Evolutionary conservation across 2,329 filamentous ascomycete species (phyloP).

Genomic region (Ceratocystis cubensis): DNA sequence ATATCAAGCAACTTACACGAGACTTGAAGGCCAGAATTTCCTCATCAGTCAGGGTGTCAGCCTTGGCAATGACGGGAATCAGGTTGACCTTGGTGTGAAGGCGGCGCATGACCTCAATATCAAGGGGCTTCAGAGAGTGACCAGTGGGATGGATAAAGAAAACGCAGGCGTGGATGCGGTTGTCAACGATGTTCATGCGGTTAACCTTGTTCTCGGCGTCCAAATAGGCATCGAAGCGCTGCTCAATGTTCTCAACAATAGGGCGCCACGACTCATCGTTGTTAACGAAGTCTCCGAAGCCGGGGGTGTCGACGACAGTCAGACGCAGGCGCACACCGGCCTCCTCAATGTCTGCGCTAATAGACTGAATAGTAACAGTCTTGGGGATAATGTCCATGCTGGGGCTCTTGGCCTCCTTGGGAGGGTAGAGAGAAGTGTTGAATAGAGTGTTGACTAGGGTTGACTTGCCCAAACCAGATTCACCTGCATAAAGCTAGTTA

Average conservation of each 20-base stretch:
- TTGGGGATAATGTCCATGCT: conserved; percentile 98
- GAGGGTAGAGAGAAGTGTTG: conserved; percentile 97
- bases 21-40: conserved; percentile 92
- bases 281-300: conserved; percentile 99
- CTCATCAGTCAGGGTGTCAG: conserved; percentile 93
- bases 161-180: conserved; percentile 95
- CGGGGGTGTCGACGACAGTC: conserved; percentile 94
- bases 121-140: conserved; percentile 93
- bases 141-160: conserved; percentile 99
- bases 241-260: conserved; percentile 98
- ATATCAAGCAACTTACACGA: conserved; percentile 52
- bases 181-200: conserved; percentile 99
- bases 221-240: conserved; percentile 94
- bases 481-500: conserved; percentile 47
- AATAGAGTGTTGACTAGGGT: conserved; percentile 98
- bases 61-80: conserved; percentile 97
- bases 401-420: conserved; percentile 94
- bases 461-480: conserved; percentile 98
- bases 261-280: conserved; percentile 99
- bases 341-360: conserved; percentile 95
- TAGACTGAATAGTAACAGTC: conserved; percentile 89
- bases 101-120: conserved; percentile 98
- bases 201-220: conserved; percentile 99
- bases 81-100: conserved; percentile 99
- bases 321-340: conserved; percentile 91